Percentiles rank a stretch among this genome's conserved stretches.
These are phyloP conservation scores for Boletus sp. DNA, from an alignment of 768 basidiomycete genomes.

Conservation along the genomic window DNA sequence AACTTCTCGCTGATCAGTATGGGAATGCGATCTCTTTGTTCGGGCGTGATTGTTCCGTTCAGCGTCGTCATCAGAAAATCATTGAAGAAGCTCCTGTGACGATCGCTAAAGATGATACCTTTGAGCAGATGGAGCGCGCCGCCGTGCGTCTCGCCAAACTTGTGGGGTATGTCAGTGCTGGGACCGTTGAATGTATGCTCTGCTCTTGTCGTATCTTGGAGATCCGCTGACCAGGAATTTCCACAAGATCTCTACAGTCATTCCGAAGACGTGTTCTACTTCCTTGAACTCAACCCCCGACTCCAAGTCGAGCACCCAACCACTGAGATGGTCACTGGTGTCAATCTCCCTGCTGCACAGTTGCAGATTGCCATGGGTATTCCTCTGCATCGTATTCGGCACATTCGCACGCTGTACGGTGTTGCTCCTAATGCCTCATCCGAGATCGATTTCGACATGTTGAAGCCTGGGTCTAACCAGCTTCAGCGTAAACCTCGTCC, in stretches of 20 bases:
- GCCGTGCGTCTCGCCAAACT: constrained; percentile 99
- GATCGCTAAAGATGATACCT: constrained; percentile 87
- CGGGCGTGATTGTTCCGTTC: constrained; percentile 98
- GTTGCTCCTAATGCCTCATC: constrained; percentile 85
- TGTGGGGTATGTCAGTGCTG: constrained; percentile 98
- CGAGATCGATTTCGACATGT: constrained; percentile 96
- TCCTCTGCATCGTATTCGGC: constrained; percentile 90
- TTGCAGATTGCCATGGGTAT: constrained; percentile 98
- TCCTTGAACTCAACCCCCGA: constrained; percentile 98
- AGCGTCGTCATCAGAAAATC: constrained; percentile 99
- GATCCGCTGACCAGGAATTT: constrained; percentile 2
- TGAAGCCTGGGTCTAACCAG: constrained; percentile 79
- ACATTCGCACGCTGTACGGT: constrained; percentile 94
- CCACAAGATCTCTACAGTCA: constrained; percentile 87
- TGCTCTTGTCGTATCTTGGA: not conserved
- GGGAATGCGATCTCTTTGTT: constrained; percentile 99
- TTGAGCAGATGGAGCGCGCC: constrained; percentile 97
- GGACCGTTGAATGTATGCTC: constrained; percentile 88
- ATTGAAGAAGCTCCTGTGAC: constrained; percentile 99
- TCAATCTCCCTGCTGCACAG: constrained; percentile 96
- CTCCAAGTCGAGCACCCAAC: constrained; percentile 99
- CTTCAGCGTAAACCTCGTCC: constrained; percentile 93
- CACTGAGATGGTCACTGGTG: constrained; percentile 99
- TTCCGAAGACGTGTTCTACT: constrained; percentile 90
- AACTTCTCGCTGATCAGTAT: constrained; percentile 97